Conservation (phyloP, 352 stramenopile species). For the Globisporangium echinulatum region DNA sequence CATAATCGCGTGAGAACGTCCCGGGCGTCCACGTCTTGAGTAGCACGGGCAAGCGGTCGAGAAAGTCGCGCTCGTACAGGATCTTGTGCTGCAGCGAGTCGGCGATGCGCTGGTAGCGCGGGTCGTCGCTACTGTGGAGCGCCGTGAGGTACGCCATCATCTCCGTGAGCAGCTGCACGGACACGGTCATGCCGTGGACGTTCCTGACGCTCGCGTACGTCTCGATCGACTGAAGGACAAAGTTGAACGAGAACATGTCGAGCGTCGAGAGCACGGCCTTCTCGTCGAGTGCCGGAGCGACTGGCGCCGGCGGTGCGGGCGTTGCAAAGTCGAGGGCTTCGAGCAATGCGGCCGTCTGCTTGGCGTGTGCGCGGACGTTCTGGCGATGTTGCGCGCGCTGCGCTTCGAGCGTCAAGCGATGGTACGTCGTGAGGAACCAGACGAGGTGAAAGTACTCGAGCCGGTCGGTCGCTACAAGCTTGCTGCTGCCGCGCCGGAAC, state of each 20-base stretch:
- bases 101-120: constrained; percentile 73
- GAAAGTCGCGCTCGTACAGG: constrained; percentile 84
- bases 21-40: constrained; percentile 73
- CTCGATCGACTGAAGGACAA: constrained; percentile 85
- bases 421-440: constrained; percentile 81
- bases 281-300: constrained; percentile 59
- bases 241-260: constrained; percentile 91
- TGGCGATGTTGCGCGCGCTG: constrained; percentile 67
- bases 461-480: constrained; percentile 79
- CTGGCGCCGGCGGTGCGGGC: constrained; percentile 22
- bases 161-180: constrained; percentile 69
- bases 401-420: constrained; percentile 66
- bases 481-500: constrained; percentile 78
- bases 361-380: constrained; percentile 43
- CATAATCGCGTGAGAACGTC: constrained; percentile 58
- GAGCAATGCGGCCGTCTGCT: constrained; percentile 41
- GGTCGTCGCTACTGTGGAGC: constrained; percentile 60
- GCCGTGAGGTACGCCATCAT: constrained; percentile 86
- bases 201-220: constrained; percentile 78
- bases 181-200: constrained; percentile 75
- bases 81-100: constrained; percentile 87
- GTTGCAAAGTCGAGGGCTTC: constrained; percentile 51
- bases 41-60: constrained; percentile 75
- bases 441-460: constrained; percentile 86
- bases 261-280: constrained; percentile 79